These are phyloP conservation scores for Macadamia integrifolia DNA, from an alignment of 164 flowering plant species.

Conservation along the genomic window DNA sequence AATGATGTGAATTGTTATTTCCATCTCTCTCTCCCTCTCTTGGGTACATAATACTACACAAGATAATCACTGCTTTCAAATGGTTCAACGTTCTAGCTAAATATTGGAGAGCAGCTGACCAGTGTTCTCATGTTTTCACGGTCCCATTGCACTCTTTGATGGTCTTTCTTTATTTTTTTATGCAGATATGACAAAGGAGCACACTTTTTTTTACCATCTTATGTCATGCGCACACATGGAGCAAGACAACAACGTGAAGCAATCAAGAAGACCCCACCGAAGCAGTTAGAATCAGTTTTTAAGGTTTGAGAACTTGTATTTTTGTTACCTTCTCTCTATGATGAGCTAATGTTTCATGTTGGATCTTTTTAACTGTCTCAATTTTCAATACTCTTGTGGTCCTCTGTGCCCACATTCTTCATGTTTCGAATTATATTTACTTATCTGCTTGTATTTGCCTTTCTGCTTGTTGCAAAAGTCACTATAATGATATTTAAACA, in stretches of 20 bases:
- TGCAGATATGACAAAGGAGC: constrained; percentile 89
- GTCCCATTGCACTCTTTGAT: not conserved
- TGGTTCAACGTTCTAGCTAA: not conserved
- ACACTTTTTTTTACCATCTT: constrained; percentile 77
- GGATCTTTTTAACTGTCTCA: too few relatives aligned
- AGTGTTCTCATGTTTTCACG: not conserved
- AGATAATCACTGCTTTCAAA: not conserved
- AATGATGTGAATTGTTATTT: too few relatives aligned
- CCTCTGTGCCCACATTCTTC: too few relatives aligned
- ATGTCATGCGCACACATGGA: constrained; percentile 94
- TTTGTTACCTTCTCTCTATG: not conserved
- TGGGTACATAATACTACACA: not conserved
- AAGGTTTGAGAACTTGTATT: constrained; percentile 43
- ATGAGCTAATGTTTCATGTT: too few relatives aligned
- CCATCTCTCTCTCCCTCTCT: too few relatives aligned
- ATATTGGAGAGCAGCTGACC: not conserved
- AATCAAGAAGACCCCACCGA: constrained; percentile 49
- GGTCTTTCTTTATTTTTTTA: constrained; percentile 7
- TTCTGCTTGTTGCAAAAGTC: not conserved
- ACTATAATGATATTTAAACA: not conserved
- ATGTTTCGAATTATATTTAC: too few relatives aligned
- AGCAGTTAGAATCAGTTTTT: constrained; percentile 60
- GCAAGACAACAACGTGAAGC: constrained; percentile 78
- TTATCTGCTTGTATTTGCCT: not conserved
- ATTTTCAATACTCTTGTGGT: too few relatives aligned